Base-by-base conservation (phyloP, 208 protist genomes). In the Entamoeba invadens region DNA sequence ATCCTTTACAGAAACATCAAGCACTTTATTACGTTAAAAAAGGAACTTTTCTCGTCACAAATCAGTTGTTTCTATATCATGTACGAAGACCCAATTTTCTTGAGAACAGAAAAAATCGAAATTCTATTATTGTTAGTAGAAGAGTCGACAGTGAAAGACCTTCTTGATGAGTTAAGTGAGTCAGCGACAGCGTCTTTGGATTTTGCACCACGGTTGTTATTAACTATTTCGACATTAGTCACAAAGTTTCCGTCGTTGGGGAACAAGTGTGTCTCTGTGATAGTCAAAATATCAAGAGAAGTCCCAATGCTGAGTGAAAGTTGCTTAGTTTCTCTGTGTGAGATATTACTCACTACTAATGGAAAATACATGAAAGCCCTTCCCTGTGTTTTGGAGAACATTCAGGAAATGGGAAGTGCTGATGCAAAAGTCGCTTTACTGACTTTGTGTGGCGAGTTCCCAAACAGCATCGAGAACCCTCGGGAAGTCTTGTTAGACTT, bases 71-170 rank as follows among this genome's bases (percentile, higher is more conserved):
- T 95, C 45, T 95, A 94, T 72, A 47, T 45, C 46, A 93, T n/a
- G 42, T 95, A 93, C 87, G 95, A 95, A 25, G 95, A 95, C 45
- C 92, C 91, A 45, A 35, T 94, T 38, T 94, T 95, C 87, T 44
- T 95, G 5, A 95, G 95, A 57, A 25, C 94, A 25, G 95, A 94
- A 87, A 95, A 95, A 47, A 31, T 95, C 2, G 95, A 95, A 44
- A 45, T 94, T 31, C 46, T 95, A 38, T 50, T 44, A 18, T 42
- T 51, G 16, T 21, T 95, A 5, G 92, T 72, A 16, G 47, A 50
- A 91, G 38, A 93, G 25, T 38, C 45, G 31, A 94, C 92, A 77
- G 50, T 93, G 2, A 16, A n/a, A 42, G 21, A 42, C 31, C 42
- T 95, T 44, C 46, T 95, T 3, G 25, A 16, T 14, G 94, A 95